Base-by-base conservation (phyloP, 495 filamentous ascomycete genomes). In the Venustampulla echinocandica region DNA sequence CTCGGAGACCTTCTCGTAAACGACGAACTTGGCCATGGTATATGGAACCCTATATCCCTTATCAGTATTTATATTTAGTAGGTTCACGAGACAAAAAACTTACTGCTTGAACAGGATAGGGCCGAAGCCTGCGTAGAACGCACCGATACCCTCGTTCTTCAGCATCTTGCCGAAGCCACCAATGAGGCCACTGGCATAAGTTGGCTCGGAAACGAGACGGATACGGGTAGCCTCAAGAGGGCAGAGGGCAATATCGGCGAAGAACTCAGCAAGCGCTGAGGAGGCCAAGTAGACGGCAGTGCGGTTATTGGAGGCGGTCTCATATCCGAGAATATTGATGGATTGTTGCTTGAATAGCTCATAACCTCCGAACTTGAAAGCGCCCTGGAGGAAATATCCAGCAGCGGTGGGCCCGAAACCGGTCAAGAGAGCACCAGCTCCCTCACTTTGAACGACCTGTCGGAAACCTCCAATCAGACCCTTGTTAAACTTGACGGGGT, bases 11-110 rank as follows among this genome's bases (percentile, higher is more conserved):
- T 96, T 96, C 78, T 98, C 92, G 81, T 83, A 96, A 57, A 95
- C 92, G 69, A 95, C 92, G 79, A 98, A 98, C 77, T 98, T 98
- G 76, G 93, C 76, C 92, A 98, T 96, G 66, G 92, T 98, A 76
- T 98, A 98, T 50, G 92, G 92, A 67, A 98, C 85, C 79, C 87
- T 94, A 57, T 13, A 39, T 23, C 7, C 10, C 23, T 34, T 20
- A 15, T 57, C 42, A 57, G 56, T 42, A 22, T 36, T 20, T n/a
- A 23, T 14, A 20, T 44, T 28, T 41, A 34, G 10, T 11, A 10
- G 13, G 35, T n/a, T n/a, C n/a, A n/a, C n/a, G n/a, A n/a, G n/a
- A n/a, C 19, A 25, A 22, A 42, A 25, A 41, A 80, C 87, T 67
- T 80, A 93, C 88, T 94, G 87, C 77, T 94, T 94, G 78, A 94